Conservation (phyloP, 2,329 filamentous ascomycete genomes). For the Penicillium carneum region DNA sequence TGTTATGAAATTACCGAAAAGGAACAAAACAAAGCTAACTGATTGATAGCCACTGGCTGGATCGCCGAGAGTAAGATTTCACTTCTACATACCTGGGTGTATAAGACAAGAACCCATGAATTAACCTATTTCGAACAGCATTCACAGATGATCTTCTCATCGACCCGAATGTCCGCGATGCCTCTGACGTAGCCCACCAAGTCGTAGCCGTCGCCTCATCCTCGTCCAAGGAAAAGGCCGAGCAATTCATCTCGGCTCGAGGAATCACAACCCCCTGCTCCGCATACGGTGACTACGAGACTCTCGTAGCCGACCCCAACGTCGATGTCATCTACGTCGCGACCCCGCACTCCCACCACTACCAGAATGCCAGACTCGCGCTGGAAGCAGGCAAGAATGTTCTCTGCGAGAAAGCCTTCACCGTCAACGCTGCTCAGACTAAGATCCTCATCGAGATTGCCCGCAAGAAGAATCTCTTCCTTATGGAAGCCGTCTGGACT, state of each 20-base stretch:
- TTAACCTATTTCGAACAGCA: constrained; percentile 41
- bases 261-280: constrained; percentile 72
- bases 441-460: constrained; percentile 75
- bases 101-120: constrained; percentile 5
- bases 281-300: constrained; percentile 81
- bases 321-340: constrained; percentile 89
- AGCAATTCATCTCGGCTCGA: constrained; percentile 74
- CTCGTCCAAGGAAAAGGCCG: constrained; percentile 71
- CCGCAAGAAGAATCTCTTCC: constrained; percentile 73
- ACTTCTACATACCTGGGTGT: constrained; percentile 7
- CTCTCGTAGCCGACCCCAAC: constrained; percentile 77
- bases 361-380: constrained; percentile 86
- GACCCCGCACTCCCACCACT: constrained; percentile 91
- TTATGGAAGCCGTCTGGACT: constrained; percentile 92
- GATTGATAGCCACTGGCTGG: constrained; percentile 52
- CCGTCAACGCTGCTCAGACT: constrained; percentile 79
- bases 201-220: constrained; percentile 83
- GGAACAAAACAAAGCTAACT: constrained; percentile 25
- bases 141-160: constrained; percentile 81
- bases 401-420: constrained; percentile 89
- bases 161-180: constrained; percentile 73
- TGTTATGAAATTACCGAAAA: neutral
- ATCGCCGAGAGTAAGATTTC: constrained; percentile 49
- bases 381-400: constrained; percentile 85
- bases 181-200: constrained; percentile 76